A percentile compares a stretch with the other conserved stretches of the same genome.
These are phyloP conservation scores for Gossypium stocksii DNA, from an alignment of 345 rosid species.

Conservation along the genomic window DNA sequence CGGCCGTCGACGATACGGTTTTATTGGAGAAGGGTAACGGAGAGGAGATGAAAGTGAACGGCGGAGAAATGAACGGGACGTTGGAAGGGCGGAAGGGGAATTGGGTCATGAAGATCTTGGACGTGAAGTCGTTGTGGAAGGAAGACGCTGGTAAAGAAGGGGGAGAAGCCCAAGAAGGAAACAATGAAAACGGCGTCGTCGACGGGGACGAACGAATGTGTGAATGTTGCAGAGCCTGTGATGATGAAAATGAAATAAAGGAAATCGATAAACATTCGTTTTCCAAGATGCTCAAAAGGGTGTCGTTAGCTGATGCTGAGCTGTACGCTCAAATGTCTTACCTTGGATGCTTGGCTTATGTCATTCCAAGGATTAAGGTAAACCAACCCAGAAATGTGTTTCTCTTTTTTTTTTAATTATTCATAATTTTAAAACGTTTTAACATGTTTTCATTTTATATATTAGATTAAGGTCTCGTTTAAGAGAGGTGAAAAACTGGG, in stretches of 20 bases:
- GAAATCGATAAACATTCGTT: conserved; percentile 67
- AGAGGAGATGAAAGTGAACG: conserved; percentile 7
- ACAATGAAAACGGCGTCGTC: conserved; percentile 1
- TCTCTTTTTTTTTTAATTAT: no score
- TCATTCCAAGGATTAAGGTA: conserved; percentile 75
- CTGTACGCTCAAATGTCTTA: conserved; percentile 74
- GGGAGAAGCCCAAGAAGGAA: conserved; percentile 12
- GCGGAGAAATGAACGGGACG: conserved; percentile 16
- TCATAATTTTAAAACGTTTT: not conserved
- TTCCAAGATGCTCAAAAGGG: conserved; percentile 60
- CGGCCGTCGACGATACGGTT: conserved; percentile 53
- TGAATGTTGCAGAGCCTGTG: conserved; percentile 42
- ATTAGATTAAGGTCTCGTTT: not conserved
- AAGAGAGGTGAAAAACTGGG: not conserved
- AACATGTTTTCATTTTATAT: not conserved
- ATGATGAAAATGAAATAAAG: conserved; percentile 29
- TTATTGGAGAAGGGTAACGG: conserved; percentile 40
- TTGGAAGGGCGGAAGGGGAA: conserved; percentile 42
- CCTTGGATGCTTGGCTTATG: conserved; percentile 74
- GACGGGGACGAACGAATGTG: conserved; percentile 41
- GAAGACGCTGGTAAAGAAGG: conserved; percentile 26
- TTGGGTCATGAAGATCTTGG: conserved; percentile 88
- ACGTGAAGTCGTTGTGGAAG: conserved; percentile 58
- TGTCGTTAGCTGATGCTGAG: conserved; percentile 58
- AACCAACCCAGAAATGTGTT: not conserved